These are phyloP conservation scores for Alectoria sarmentosa DNA, from an alignment of 495 filamentous ascomycete genomes.

Conservation along the genomic window DNA sequence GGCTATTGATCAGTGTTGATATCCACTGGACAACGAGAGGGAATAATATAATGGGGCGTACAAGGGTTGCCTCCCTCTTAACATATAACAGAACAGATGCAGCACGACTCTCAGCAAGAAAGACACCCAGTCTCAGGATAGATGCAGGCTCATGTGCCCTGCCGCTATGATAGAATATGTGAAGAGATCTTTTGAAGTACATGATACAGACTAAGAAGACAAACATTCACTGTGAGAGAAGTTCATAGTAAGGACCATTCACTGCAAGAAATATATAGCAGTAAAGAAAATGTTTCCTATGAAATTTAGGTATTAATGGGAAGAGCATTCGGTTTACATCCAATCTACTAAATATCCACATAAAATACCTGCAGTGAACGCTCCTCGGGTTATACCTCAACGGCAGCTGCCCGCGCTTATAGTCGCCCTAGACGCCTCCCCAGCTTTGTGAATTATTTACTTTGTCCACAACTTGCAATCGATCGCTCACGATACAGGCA, in stretches of 20 bases:
- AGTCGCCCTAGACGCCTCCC: constrained; percentile 3
- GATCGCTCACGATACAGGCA: not conserved
- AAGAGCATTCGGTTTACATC: too few species aligned
- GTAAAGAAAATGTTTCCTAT: not conserved
- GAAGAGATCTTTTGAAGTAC: not conserved
- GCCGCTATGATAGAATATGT: not conserved
- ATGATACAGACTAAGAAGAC: not conserved
- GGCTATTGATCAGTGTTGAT: not conserved
- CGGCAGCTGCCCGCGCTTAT: not conserved
- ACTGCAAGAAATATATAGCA: not conserved
- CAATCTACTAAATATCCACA: too few species aligned
- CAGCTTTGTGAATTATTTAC: constrained; percentile 1
- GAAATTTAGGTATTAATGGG: too few species aligned
- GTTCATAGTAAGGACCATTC: too few species aligned
- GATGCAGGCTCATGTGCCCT: not conserved
- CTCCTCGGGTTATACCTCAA: too few species aligned
- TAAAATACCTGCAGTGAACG: too few species aligned
- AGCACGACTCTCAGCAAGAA: not conserved
- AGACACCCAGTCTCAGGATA: not conserved
- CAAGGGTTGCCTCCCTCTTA: not conserved
- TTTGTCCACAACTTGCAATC: not conserved
- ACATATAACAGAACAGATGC: not conserved
- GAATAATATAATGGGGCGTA: not conserved
- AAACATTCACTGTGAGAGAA: too few species aligned
- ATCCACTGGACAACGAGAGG: not conserved